Percentiles rank a stretch among this genome's conserved stretches.
phyloP scores from a whole-genome alignment of 176 grass and related monocot species.

The Luzula sylvatica region DNA sequence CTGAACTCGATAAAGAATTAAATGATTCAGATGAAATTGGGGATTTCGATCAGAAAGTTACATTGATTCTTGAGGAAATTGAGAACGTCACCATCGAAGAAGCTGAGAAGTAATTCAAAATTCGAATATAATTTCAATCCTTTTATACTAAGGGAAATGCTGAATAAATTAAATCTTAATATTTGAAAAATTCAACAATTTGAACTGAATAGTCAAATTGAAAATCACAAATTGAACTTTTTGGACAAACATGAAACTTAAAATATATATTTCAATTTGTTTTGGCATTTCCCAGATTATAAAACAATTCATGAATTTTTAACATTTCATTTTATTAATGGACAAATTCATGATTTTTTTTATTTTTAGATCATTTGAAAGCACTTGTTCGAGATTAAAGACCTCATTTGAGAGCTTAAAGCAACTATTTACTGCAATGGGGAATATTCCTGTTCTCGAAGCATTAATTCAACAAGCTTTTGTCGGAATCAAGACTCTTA shows the following conservation, averaged over 20 bases:
- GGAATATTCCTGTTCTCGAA: conserved; percentile 59
- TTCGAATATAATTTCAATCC: neutral
- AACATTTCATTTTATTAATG: neutral
- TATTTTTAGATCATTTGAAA: conserved; percentile 80
- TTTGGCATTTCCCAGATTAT: neutral
- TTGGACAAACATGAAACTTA: conserved; percentile 4
- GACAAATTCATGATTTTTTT: conserved; percentile 5
- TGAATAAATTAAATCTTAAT: neutral
- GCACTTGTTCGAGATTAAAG: conserved; percentile 39
- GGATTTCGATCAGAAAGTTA: conserved; percentile 65
- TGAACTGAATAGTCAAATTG: neutral
- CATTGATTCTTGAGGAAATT: conserved; percentile 82
- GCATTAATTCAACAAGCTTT: conserved; percentile 73
- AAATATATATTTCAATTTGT: neutral
- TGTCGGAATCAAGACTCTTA: conserved; percentile 43
- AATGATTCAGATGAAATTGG: conserved; percentile 32
- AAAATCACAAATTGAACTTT: neutral
- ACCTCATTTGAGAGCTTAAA: conserved; percentile 71
- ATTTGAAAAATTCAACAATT: neutral
- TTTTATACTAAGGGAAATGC: conserved; percentile 9
- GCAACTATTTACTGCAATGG: conserved; percentile 44
- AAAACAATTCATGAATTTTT: neutral
- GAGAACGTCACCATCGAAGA: conserved; percentile 81
- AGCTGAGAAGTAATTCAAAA: conserved; percentile 64
- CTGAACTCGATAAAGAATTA: conserved; percentile 17